Conservation (phyloP, 2,329 filamentous ascomycete genomes). For the Colletotrichum sp. region DNA sequence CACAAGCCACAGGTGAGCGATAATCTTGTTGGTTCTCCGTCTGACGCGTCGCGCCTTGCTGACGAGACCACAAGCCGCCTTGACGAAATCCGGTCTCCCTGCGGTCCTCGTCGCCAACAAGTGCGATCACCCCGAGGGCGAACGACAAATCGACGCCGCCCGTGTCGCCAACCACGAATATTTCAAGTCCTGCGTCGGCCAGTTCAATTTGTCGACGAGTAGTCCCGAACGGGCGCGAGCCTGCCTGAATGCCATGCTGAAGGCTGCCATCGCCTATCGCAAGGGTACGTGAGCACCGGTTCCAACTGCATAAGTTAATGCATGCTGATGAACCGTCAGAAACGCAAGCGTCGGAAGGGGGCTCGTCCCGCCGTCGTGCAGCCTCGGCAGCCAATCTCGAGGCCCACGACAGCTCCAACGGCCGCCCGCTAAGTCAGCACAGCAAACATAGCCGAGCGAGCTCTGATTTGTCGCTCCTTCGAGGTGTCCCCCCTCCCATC, state of each 20-base stretch:
- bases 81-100: constrained; percentile 75
- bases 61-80: constrained; percentile 61
- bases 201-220: constrained; percentile 75
- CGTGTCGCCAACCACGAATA: constrained; percentile 65
- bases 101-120: constrained; percentile 87
- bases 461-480: constrained; percentile 70
- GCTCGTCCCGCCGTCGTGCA: constrained; percentile 57
- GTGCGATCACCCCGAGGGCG: constrained; percentile 77
- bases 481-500: constrained; percentile 55
- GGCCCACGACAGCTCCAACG: constrained; percentile 52
- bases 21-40: not conserved
- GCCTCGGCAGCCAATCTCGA: constrained; percentile 69
- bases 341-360: constrained; percentile 36
- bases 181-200: constrained; percentile 73
- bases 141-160: constrained; percentile 74
- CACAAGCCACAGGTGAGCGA: constrained; percentile 78
- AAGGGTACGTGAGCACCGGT: constrained; percentile 62
- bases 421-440: constrained; percentile 63
- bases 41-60: constrained; percentile 20
- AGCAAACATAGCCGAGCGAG: constrained; percentile 74
- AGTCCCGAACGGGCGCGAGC: constrained; percentile 75
- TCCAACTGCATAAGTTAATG: constrained; percentile 1
- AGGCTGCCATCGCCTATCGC: constrained; percentile 70
- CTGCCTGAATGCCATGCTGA: constrained; percentile 78
- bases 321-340: constrained; percentile 18